A percentile compares a stretch with the other conserved stretches of the same genome.
phyloP scores from a whole-genome alignment of 768 basidiomycete genomes.

The Lactarius akahatsu region DNA sequence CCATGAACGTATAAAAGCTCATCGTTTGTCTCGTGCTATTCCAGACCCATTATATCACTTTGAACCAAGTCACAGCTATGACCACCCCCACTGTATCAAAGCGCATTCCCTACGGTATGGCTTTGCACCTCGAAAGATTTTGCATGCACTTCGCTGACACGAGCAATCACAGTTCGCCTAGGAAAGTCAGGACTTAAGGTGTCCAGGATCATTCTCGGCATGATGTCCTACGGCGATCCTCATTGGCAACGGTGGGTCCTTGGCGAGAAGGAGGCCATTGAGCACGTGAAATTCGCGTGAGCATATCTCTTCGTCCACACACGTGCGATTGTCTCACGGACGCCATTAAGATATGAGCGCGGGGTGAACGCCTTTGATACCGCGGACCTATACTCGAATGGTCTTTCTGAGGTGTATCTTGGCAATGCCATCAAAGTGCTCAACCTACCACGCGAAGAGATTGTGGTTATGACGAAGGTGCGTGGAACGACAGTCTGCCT shows the following conservation, averaged over 20 bases:
- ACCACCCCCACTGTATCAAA: slow-evolving; percentile 13
- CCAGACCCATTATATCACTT: neutral
- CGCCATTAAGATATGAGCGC: slow-evolving; percentile 46
- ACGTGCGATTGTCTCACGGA: slow-evolving; percentile 20
- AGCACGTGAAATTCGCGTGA: slow-evolving; percentile 33
- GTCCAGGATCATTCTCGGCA: slow-evolving; percentile 63
- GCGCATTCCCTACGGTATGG: slow-evolving; percentile 19
- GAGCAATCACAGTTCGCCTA: slow-evolving; percentile 31
- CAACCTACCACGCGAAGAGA: slow-evolving; percentile 42
- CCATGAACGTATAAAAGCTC: neutral
- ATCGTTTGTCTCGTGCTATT: neutral
- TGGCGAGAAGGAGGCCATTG: slow-evolving; percentile 33
- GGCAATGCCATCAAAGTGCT: slow-evolving; percentile 46
- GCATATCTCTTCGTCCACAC: slow-evolving; percentile 23
- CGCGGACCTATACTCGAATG: slow-evolving; percentile 42
- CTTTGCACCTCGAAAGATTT: neutral
- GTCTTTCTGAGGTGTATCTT: slow-evolving; percentile 37
- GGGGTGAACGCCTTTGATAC: slow-evolving; percentile 66
- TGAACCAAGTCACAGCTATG: slow-evolving; percentile 8
- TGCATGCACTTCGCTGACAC: neutral
- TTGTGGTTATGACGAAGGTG: slow-evolving; percentile 48
- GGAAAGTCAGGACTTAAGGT: slow-evolving; percentile 61
- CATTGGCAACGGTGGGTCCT: slow-evolving; percentile 37
- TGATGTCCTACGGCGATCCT: slow-evolving; percentile 53
- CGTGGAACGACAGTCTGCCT: neutral